Percentiles rank a stretch among this genome's conserved stretches.
Evolutionary conservation across 83 land plant species (phyloP).

Genomic region (Picea abies): DNA sequence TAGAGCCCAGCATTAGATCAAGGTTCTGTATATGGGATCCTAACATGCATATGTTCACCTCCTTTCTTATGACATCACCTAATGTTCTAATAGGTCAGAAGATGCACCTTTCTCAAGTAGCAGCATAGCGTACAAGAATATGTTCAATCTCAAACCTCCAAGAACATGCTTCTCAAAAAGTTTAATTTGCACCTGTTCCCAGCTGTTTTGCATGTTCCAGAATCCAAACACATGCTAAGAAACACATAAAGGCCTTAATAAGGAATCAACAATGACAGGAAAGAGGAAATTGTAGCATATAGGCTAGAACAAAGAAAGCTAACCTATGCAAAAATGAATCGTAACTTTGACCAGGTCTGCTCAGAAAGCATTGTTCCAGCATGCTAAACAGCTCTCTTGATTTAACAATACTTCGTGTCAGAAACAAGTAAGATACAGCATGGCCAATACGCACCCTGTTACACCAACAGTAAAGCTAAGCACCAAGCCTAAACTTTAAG

Average conservation of each 20-base stretch:
- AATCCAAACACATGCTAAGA: background rate
- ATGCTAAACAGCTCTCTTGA: conserved; percentile 33
- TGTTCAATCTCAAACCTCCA: conserved; percentile 34
- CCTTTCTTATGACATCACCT: background rate
- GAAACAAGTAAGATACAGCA: conserved; percentile 32
- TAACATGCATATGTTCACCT: background rate
- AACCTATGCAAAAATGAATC: conserved; percentile 28
- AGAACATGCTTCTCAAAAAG: conserved; percentile 39
- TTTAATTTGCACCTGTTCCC: conserved; percentile 58
- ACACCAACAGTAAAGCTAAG: conserved; percentile 12
- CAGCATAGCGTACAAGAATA: conserved; percentile 43
- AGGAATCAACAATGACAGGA: background rate
- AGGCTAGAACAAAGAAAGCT: background rate
- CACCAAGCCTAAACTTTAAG: conserved; percentile 2
- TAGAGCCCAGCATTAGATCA: background rate
- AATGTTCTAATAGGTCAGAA: background rate
- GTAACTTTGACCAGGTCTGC: conserved; percentile 15
- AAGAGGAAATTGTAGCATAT: background rate
- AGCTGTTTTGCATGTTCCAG: conserved; percentile 32
- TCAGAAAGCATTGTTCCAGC: conserved; percentile 23
- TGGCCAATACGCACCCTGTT: conserved; percentile 34
- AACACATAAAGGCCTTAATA: conserved; percentile 1
- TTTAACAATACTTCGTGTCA: conserved; percentile 39
- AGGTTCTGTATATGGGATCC: background rate
- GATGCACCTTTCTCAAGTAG: conserved; percentile 22